Percentiles rank a stretch among this genome's conserved stretches.
Evolutionary conservation across 257 asterid species (phyloP).

Genomic region (Misopates orontium): DNA sequence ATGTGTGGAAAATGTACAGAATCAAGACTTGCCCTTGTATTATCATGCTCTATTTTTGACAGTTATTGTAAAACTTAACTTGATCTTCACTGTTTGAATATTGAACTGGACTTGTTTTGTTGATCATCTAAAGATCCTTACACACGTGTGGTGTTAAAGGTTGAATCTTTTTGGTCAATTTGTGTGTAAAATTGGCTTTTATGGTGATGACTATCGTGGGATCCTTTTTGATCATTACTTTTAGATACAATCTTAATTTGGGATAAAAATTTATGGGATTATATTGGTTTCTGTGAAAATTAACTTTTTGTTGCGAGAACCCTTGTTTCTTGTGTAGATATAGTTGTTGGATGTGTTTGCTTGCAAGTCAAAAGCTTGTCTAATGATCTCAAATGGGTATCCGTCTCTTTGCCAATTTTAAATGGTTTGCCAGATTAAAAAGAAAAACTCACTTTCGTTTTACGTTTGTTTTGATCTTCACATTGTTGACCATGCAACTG

Average conservation of each 20-base stretch:
- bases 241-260: constrained; percentile 15
- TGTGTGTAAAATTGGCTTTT: constrained; percentile 25
- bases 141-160: constrained; percentile 35
- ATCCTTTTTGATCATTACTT: constrained; percentile 18
- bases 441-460: not conserved
- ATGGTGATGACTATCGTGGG: constrained; percentile 33
- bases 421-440: constrained; percentile 15
- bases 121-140: constrained; percentile 43
- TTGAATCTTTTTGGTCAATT: constrained; percentile 45
- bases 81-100: constrained; percentile 40
- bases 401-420: constrained; percentile 11
- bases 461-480: constrained; percentile 9
- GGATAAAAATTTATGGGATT: constrained; percentile 23
- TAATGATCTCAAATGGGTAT: constrained; percentile 22
- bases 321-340: constrained; percentile 33
- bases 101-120: constrained; percentile 39
- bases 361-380: constrained; percentile 27
- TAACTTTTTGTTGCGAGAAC: constrained; percentile 39
- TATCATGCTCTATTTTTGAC: constrained; percentile 22
- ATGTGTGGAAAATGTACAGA: constrained; percentile 36
- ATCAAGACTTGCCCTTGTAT: constrained; percentile 25
- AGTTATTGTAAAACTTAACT: constrained; percentile 32
- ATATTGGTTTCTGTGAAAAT: constrained; percentile 26
- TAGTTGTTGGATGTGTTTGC: constrained; percentile 35
- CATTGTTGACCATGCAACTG: not conserved